Conservation (phyloP, 805 yeast species). For the Teunomyces aglyptinius region DNA sequence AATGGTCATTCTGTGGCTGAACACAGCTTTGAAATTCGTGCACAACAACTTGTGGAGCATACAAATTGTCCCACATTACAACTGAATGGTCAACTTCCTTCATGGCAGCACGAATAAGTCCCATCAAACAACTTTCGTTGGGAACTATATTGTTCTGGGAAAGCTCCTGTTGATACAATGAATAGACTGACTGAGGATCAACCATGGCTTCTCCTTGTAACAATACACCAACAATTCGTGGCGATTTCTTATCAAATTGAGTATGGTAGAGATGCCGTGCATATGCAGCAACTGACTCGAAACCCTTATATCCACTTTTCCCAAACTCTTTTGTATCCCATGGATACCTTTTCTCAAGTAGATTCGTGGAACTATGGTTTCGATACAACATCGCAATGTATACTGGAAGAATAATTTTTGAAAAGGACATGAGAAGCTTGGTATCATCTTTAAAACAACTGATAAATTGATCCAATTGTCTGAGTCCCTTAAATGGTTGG, state of each 20-base stretch:
- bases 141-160: slow-evolving; percentile 16
- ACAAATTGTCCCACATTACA: slow-evolving; percentile 48
- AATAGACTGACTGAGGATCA: slow-evolving; percentile 27
- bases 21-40: slow-evolving; percentile 42
- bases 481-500: slow-evolving; percentile 26
- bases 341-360: slow-evolving; percentile 8
- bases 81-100: slow-evolving; percentile 15
- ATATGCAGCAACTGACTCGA: slow-evolving; percentile 12
- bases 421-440: slow-evolving; percentile 13
- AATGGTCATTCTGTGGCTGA: slow-evolving; percentile 1
- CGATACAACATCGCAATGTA: slow-evolving; percentile 26
- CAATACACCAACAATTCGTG: slow-evolving; percentile 31
- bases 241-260: slow-evolving; percentile 21
- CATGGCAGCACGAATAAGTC: slow-evolving; percentile 51
- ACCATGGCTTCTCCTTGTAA: slow-evolving; percentile 34
- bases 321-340: slow-evolving; percentile 12
- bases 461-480: slow-evolving; percentile 21
- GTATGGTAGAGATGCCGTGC: slow-evolving; percentile 29
- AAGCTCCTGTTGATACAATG: slow-evolving; percentile 28
- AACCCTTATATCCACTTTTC: slow-evolving; percentile 8
- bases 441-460: slow-evolving; percentile 9
- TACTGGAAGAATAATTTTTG: slow-evolving; percentile 24
- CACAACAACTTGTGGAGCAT: slow-evolving; percentile 60
- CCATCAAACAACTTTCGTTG: slow-evolving; percentile 32
- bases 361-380: slow-evolving; percentile 7